Evolutionary conservation across 352 stramenopile genomes (phyloP).

Genomic region (Phytophthora meadii): DNA sequence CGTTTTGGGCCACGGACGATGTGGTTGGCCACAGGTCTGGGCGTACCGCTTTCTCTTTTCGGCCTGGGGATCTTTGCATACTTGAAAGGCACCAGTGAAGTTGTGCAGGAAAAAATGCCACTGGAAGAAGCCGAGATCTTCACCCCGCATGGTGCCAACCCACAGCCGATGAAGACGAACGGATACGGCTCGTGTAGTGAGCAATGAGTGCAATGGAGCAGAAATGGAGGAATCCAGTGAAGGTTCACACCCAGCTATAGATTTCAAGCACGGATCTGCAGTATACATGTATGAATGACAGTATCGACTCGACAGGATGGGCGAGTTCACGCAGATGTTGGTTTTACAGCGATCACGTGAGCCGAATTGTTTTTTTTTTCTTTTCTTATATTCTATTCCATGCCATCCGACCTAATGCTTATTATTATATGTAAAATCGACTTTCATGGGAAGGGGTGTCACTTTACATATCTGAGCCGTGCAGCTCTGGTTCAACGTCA

Average conservation of each 20-base stretch:
- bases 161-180: constrained; percentile 5
- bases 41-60: constrained; percentile 18
- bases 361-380: not conserved
- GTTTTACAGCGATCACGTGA: constrained; percentile 4
- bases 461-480: constrained; percentile 12
- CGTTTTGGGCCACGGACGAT: constrained; percentile 49
- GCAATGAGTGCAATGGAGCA: not conserved
- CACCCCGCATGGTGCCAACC: constrained; percentile 13
- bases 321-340: constrained; percentile 1
- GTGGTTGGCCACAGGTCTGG: constrained; percentile 51
- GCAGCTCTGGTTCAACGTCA: constrained; percentile 10
- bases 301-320: constrained; percentile 1
- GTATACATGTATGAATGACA: not conserved
- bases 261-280: too few relatives aligned
- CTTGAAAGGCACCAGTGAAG: constrained; percentile 10
- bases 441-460: constrained; percentile 1
- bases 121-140: constrained; percentile 12
- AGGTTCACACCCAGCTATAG: too few relatives aligned
- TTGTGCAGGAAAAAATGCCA: not conserved
- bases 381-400: not conserved
- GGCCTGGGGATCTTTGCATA: constrained; percentile 14
- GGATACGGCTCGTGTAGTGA: not conserved
- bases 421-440: not conserved
- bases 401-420: constrained; percentile 5
- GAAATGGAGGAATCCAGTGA: not conserved